Conservation (phyloP, 305 asterid genomes). For the Galium porrigens region DNA sequence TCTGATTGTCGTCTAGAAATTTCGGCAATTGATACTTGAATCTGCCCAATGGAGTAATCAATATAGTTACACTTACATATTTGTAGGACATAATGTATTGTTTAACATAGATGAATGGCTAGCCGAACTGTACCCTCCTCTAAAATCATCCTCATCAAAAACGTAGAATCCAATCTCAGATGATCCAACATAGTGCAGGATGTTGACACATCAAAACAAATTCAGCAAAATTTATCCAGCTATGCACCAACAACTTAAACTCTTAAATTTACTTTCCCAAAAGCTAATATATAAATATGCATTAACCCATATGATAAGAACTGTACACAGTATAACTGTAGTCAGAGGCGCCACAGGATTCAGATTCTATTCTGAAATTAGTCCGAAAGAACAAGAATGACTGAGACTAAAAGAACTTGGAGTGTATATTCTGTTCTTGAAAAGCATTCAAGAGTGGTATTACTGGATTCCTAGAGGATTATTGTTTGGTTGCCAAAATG, state of each 20-base stretch:
- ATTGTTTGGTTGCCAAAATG: conserved; percentile 1
- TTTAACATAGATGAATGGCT: neutral
- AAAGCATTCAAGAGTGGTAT: neutral
- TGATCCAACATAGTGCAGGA: too few relatives aligned
- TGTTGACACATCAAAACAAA: too few relatives aligned
- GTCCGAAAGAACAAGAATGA: neutral
- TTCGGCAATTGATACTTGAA: conserved; percentile 30
- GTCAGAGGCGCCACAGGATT: neutral
- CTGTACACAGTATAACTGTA: too few relatives aligned
- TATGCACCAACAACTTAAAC: neutral
- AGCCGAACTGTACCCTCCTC: too few relatives aligned
- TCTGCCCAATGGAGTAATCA: conserved; percentile 15
- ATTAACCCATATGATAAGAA: neutral
- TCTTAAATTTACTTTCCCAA: neutral
- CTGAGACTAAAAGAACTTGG: too few relatives aligned
- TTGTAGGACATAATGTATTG: neutral
- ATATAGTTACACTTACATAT: neutral
- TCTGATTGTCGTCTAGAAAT: conserved; percentile 27
- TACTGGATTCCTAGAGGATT: neutral
- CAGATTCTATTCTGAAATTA: neutral
- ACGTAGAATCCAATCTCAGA: too few relatives aligned
- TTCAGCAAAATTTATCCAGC: neutral
- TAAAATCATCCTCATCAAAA: too few relatives aligned
- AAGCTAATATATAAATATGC: neutral
- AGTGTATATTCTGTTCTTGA: too few relatives aligned